Percentiles rank a stretch among this genome's conserved stretches.
Conservation (phyloP, 2,329 filamentous ascomycete genomes). For the Beauveria sp. region DNA sequence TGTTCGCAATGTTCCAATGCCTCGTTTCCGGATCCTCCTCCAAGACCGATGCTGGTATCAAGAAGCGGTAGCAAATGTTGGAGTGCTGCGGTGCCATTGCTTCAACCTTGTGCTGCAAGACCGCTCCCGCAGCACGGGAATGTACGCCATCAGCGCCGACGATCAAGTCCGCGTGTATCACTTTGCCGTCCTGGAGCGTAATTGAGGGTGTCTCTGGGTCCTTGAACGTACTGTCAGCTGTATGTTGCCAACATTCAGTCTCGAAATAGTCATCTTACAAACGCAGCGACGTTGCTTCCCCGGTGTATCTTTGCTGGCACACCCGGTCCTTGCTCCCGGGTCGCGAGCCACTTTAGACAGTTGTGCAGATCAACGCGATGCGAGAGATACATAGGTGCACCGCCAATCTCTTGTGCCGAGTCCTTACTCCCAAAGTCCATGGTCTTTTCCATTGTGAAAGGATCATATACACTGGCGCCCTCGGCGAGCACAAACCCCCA, state of each 20-base stretch:
- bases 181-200: conserved; percentile 21
- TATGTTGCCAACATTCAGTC: not conserved
- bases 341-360: conserved; percentile 27
- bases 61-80: conserved; percentile 30
- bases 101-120: conserved; percentile 21
- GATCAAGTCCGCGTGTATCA: conserved; percentile 12
- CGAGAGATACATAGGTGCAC: conserved; percentile 26
- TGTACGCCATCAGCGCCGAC: conserved; percentile 39
- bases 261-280: not conserved
- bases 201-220: conserved; percentile 20
- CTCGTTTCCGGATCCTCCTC: conserved; percentile 24
- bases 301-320: conserved; percentile 20
- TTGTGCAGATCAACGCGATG: conserved; percentile 35
- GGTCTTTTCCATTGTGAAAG: conserved; percentile 19
- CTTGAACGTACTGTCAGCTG: conserved; percentile 10
- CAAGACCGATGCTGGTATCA: conserved; percentile 23
- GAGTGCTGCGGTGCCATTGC: conserved; percentile 20
- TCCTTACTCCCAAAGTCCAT: not conserved
- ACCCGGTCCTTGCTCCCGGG: conserved; percentile 19
- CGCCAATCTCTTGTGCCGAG: conserved; percentile 19
- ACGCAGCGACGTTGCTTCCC: conserved; percentile 15
- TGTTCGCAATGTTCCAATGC: conserved; percentile 22
- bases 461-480: conserved; percentile 16
- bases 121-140: conserved; percentile 21
- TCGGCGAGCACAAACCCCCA: conserved; percentile 19